These are phyloP conservation scores for Ceratobasidium sp. DNA, from an alignment of 1,284 basidiomycete genomes.

Conservation along the genomic window DNA sequence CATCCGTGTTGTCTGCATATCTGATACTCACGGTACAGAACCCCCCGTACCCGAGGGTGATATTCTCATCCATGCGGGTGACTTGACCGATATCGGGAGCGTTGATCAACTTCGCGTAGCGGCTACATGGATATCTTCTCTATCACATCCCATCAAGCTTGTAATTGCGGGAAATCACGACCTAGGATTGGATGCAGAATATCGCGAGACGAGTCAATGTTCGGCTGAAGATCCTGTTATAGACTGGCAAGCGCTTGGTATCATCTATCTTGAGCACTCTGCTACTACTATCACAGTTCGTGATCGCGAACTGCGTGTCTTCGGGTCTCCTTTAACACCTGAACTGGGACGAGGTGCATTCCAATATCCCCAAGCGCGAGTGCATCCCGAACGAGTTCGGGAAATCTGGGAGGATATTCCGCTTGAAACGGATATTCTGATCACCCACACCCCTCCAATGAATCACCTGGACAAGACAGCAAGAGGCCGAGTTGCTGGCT, in stretches of 20 bases:
- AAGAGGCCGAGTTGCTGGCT: slow-evolving; percentile 52
- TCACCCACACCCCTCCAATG: slow-evolving; percentile 62
- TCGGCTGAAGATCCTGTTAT: slow-evolving; percentile 2
- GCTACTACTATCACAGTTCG: slow-evolving; percentile 53
- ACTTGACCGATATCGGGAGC: slow-evolving; percentile 58
- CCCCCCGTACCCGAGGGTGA: slow-evolving; percentile 59
- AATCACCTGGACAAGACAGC: slow-evolving; percentile 55
- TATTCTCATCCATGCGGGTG: slow-evolving; percentile 63
- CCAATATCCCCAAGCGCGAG: slow-evolving; percentile 56
- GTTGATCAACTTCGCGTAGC: slow-evolving; percentile 55
- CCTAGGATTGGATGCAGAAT: slow-evolving; percentile 50
- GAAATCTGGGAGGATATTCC: slow-evolving; percentile 54
- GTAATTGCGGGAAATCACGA: slow-evolving; percentile 64
- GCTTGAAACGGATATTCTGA: slow-evolving; percentile 58
- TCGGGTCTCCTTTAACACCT: slow-evolving; percentile 59
- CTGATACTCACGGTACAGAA: slow-evolving; percentile 60
- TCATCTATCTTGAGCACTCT: slow-evolving; percentile 57
- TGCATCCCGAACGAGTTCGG: slow-evolving; percentile 46
- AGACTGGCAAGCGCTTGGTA: slow-evolving; percentile 43
- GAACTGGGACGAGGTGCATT: slow-evolving; percentile 57
- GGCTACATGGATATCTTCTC: slow-evolving; percentile 55
- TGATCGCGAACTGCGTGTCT: slow-evolving; percentile 55
- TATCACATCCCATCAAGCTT: slow-evolving; percentile 59
- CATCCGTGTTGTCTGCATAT: slow-evolving; percentile 62
- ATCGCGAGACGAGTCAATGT: slow-evolving; percentile 8